Evolutionary conservation across 1,139 yeast genomes (phyloP), one percentile per base, ranked within the genome.

Genomic region (Yamadazyma dushanensis): DNA sequence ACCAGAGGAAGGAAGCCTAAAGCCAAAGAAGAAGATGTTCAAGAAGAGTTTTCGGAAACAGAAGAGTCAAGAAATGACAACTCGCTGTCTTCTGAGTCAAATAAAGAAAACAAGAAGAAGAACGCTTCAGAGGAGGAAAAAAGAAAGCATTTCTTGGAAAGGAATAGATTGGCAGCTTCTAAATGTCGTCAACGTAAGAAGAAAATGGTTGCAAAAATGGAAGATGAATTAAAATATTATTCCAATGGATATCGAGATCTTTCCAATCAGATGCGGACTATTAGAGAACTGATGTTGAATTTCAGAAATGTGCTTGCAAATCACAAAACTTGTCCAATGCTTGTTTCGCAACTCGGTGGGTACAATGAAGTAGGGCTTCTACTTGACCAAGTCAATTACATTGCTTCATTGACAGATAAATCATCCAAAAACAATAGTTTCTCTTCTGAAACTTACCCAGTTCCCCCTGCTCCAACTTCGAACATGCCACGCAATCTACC

Each of bases 151-250:
- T 92, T 92, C 50, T 63, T 92, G 47, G 98, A 92, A 57, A 72
- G 97, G 43, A 92, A 92, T 58, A 73, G 98, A 43, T 79, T 92
- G 10, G 99, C 99, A 0, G 98, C 98, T 0, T 80, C 94, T 26
- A 90, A 89, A 59, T 94, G 97, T 66, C 78, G 99, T 40, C 95
- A 87, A 60, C 77, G 97, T 36, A 94, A 92, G 72, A 92, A 94
- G 64, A 90, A 87, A 56, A 83, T 86, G 70, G 76, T 88, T 29
- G 82, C 78, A 40, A 84, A 83, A 47, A 82, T 92, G 77, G 95
- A 90, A 57, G 79, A 74, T 32, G 95, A 89, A 54, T 70, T 76
- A 58, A 72, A 71, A 22, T 82, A 76, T 49, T 87, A 80, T 57
- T 74, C 87, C 15, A 59, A 73, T 10, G 94, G 90, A 39, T 89